These are phyloP conservation scores for Lophiostoma macrostomum DNA, from an alignment of 495 filamentous ascomycete genomes.

Conservation along the genomic window DNA sequence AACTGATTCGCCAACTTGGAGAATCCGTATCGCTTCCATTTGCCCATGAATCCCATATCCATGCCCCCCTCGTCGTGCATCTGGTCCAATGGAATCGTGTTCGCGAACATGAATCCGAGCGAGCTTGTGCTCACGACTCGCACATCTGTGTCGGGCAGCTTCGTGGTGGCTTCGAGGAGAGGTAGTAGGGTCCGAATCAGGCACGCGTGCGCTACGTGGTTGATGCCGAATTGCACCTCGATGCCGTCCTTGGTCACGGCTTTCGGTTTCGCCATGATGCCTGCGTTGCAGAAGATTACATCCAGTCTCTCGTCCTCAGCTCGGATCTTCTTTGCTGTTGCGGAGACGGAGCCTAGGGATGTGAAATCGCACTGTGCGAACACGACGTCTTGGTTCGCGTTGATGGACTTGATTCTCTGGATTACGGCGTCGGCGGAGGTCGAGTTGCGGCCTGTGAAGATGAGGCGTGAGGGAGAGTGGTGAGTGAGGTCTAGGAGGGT, in stretches of 20 bases:
- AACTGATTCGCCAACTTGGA: slow-evolving; percentile 69
- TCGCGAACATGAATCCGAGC: not conserved
- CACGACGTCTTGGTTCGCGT: not conserved
- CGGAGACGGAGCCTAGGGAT: slow-evolving; percentile 6
- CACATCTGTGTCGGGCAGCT: not conserved
- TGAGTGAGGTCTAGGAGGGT: slow-evolving; percentile 1
- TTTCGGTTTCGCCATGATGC: slow-evolving; percentile 3
- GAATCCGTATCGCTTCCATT: slow-evolving; percentile 53
- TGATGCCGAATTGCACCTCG: slow-evolving; percentile 21
- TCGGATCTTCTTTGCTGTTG: not conserved
- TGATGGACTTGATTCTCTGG: not conserved
- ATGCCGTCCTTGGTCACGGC: slow-evolving; percentile 15
- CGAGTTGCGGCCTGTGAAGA: slow-evolving; percentile 12
- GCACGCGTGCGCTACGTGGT: slow-evolving; percentile 15
- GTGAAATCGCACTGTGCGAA: slow-evolving; percentile 18
- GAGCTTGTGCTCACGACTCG: not conserved
- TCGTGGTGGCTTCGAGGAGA: not conserved
- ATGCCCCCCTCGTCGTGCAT: not conserved
- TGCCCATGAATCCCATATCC: not conserved
- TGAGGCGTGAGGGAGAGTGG: slow-evolving; percentile 6
- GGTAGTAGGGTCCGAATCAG: slow-evolving; percentile 15
- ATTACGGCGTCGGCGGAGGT: not conserved
- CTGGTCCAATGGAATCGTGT: not conserved
- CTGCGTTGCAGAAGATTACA: slow-evolving; percentile 22
- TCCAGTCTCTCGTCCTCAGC: not conserved